Evolutionary conservation across 2,329 filamentous ascomycete genomes (phyloP), one percentile per base, ranked within the genome.

Genomic region (Davidsoniella eucalypti): DNA sequence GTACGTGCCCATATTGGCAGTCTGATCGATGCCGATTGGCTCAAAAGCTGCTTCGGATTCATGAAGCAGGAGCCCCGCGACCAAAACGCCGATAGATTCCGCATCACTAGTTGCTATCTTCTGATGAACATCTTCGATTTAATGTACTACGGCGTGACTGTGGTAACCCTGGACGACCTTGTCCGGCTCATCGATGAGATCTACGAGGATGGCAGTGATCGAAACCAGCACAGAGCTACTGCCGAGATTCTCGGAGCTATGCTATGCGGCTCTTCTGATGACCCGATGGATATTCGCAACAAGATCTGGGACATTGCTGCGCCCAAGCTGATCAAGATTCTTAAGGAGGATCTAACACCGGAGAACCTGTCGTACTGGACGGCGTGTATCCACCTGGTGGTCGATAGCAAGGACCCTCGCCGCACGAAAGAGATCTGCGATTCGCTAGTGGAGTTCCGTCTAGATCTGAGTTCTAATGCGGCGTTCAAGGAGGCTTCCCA

Each of bases 401-500:
- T 94, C 40, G 87, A 93, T 57, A 80, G 82, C 9, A 90, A 92
- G 59, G 92, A 98, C 64, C 90, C 92, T 10, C 78, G 93, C 42
- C 79, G 90, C 55, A 80, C 80, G 2, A 87, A 84, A 70, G 90
- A 94, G 56, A 73, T 98, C 55, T 76, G 94, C 36, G 82, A 92
- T 55, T 82, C 79, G 64, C 71, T 98, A 17, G 77, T 83, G 44
- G 78, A 80, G 49, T 96, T 96, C 75, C 77, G 87, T 26, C 72
- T 98, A 8, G 92, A 98, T 61, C 90, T 96, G 82, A 72, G 78
- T 5, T 95, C 90, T 0, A 95, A 96, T 61, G 92, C 93, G 3
- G 92, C 92, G 0, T 98, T 98, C 73, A 98, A 98, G 63, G 93
- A 98, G 63, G 94, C 90, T 50, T 93, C 90, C 25, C 95, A 96